Base-by-base conservation (phyloP, 2,329 filamentous ascomycete genomes). In the Iodosphaeria phyllophila region DNA sequence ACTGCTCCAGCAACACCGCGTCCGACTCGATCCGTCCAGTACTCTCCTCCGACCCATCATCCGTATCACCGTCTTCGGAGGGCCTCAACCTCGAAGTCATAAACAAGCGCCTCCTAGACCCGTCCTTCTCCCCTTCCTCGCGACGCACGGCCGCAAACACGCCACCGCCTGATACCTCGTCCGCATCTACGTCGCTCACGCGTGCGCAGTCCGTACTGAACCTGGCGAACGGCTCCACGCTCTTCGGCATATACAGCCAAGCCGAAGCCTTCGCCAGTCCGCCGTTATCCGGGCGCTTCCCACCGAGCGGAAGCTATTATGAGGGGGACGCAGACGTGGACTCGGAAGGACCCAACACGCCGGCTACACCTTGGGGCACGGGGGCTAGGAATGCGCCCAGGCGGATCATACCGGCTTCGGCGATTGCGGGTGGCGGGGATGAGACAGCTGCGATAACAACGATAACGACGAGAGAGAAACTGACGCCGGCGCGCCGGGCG, bases 161-260 rank as follows among this genome's bases (percentile, higher is more conserved):
- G n/a, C n/a, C n/a, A n/a, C n/a, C n/a, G n/a, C n/a, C n/a, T n/a
- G 37, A 38, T 13, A 48, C 46, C 16, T 39, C 44, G 35, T 21
- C 39, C 34, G 17, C 44, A 38, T 33, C 47, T 35, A 30, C 38
- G 23, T 51, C 62, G 25, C 56, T 69, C 35, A 74, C 65, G 42
- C 70, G 79, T 30, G 77, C 74, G 13, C 70, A 75, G 35, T 92
- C 82, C 7, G 66, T 82, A 29, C 57, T 83, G 42, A 92, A 93
- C 44, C 62, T 98, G 31, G 92, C 82, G 4, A 74, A 78, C 7
- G n/a, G n/a, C n/a, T 84, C 82, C 3, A 92, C 89, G 0, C 64
- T 98, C 5, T 78, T 76, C 37, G 86, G 89, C 27, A 98, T 98
- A 40, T 98, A 92, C 56, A n/a, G n/a, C n/a, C n/a, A n/a, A n/a